Base-by-base conservation (phyloP, 2,329 filamentous ascomycete species). In the Drechslera avenae region DNA sequence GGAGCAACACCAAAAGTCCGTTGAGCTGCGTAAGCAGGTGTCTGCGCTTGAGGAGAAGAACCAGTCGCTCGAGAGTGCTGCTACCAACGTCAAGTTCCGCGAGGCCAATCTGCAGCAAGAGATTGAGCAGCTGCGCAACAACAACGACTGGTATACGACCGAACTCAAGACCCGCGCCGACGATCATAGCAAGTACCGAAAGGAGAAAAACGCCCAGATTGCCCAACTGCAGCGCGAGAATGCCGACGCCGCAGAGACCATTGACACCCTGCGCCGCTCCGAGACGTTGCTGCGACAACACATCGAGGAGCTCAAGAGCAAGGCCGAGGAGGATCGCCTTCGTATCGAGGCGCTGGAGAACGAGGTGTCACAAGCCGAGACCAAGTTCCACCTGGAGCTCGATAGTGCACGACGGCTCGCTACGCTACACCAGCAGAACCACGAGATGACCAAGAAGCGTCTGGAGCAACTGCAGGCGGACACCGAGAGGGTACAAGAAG, bases 41-140 rank as follows among this genome's bases (percentile, higher is more conserved):
- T 87, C 89, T 0, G 77, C 83, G 13, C 80, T 96, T 0, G 91
- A 97, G 69, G 91, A 97, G 69, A 85, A 87, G 18, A 84, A 91
- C 14, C 93, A 97, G 71, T 82, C 86, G 35, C 86, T 91, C 18
- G 90, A 92, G 70, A 90, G 90, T 19, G 84, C 89, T 18, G 85
- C 88, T 2, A 90, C 87, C 33, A 90, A 86, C 51, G 86, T 91
- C 56, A 95, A 91, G 65, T 97, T 96, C 78, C 87, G 90, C 57
- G 91, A 97, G 72, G 91, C 97, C 68, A 89, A 86, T 23, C 79
- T 97, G 10, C 87, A 94, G 73, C 92, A 97, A 72, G 92, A 97
- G 72, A 82, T 97, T 30, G 91, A 96, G 34, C 81, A 95, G 48
- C 85, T 93, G 14, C 91, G 91, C 71, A 89, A 88, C 66, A 96